Percentiles rank a stretch among this genome's conserved stretches.
Conservation (phyloP, 1,284 basidiomycete species). For the Sporisorium scitamineum region DNA sequence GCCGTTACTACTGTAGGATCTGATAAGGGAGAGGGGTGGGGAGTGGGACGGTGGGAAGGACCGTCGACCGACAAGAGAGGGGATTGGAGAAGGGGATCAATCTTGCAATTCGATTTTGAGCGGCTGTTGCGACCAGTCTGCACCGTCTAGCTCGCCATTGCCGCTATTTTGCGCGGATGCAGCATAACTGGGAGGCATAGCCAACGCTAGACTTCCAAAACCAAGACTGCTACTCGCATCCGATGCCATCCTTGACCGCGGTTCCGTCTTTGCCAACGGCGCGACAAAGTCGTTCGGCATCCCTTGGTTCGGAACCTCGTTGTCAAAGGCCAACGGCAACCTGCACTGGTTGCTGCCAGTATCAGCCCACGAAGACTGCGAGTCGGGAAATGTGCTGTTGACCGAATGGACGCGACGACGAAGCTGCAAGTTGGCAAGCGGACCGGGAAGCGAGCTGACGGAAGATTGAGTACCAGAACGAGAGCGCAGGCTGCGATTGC, state of each 20-base stretch:
- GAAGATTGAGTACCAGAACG: conserved; percentile 10
- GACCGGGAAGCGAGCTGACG: conserved; percentile 4
- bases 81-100: not conserved
- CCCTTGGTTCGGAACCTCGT: not conserved
- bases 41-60: not conserved
- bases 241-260: conserved; percentile 16
- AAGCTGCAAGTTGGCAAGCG: conserved; percentile 22
- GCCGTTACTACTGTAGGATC: not conserved
- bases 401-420: conserved; percentile 27
- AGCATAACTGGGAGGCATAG: conserved; percentile 3
- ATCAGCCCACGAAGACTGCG: conserved; percentile 3
- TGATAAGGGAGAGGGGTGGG: not conserved
- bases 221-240: conserved; percentile 4
- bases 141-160: not conserved
- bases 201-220: conserved; percentile 11
- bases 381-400: conserved; percentile 25
- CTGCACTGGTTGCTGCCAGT: not conserved
- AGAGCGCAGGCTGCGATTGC: conserved; percentile 1
- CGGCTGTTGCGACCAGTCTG: not conserved
- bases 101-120: not conserved
- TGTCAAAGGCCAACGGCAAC: not conserved
- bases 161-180: not conserved
- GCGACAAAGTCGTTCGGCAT: conserved; percentile 17
- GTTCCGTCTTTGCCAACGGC: conserved; percentile 7
- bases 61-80: not conserved